Percentiles rank a stretch among this genome's conserved stretches.
phyloP scores from a whole-genome alignment of 2,329 filamentous ascomycete genomes.

The Coniochaeta ligniaria region DNA sequence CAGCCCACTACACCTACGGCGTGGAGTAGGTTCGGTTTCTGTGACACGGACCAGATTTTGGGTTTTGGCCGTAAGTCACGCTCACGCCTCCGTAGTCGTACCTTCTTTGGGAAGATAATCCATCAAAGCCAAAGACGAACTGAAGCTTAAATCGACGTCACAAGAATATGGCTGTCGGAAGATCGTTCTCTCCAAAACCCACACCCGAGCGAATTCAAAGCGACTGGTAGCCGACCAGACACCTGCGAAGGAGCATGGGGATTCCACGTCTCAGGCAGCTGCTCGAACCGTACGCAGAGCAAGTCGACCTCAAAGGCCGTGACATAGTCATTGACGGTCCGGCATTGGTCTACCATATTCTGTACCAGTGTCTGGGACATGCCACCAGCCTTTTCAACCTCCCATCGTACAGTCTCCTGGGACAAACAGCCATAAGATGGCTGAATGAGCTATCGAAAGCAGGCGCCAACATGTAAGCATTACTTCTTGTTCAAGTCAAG shows the following conservation, averaged over 20 bases:
- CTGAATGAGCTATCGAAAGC: conserved; percentile 50
- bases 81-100: too few relatives aligned
- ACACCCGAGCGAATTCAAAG: neutral
- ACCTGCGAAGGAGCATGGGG: conserved; percentile 37
- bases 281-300: conserved; percentile 43
- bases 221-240: neutral
- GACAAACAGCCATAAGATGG: conserved; percentile 51
- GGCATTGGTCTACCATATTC: conserved; percentile 67
- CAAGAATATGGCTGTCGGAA: neutral
- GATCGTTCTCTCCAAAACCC: neutral
- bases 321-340: conserved; percentile 66
- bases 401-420: conserved; percentile 59
- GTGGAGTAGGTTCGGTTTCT: too few relatives aligned
- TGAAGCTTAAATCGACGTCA: neutral
- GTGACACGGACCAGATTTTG: too few relatives aligned
- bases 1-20: too few relatives aligned
- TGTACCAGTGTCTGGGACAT: conserved; percentile 41
- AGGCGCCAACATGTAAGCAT: conserved; percentile 53
- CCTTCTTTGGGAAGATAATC: too few relatives aligned
- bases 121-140: neutral
- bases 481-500: neutral
- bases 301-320: conserved; percentile 30
- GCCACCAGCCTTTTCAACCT: conserved; percentile 34
- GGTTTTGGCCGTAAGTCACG: too few relatives aligned
- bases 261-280: conserved; percentile 48